A percentile compares a stretch with the other conserved stretches of the same genome.
Conservation (phyloP, 2,329 filamentous ascomycete genomes). For the Cladophialophora yegresii region DNA sequence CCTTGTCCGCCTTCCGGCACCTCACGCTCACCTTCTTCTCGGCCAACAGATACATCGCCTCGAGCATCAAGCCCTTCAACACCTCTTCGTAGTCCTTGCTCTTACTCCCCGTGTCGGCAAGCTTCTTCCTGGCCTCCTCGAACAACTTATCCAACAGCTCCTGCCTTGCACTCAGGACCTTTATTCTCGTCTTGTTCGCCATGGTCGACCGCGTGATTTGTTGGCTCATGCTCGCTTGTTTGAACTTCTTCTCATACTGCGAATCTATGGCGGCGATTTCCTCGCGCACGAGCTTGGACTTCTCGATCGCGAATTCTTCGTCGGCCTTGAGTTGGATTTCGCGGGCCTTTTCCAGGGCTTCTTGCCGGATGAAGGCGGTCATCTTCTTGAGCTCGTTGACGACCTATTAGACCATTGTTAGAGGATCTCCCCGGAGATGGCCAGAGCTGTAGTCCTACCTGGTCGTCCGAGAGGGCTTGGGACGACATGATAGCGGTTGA, state of each 20-base stretch:
- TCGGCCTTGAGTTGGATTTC: constrained; percentile 98
- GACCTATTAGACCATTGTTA: constrained; percentile 62
- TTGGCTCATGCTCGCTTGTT: constrained; percentile 96
- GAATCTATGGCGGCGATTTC: constrained; percentile 91
- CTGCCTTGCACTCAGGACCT: constrained; percentile 83
- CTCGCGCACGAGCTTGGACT: constrained; percentile 95
- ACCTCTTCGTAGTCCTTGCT: constrained; percentile 72
- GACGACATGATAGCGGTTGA: constrained; percentile 74
- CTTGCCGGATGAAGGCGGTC: constrained; percentile 99
- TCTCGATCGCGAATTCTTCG: constrained; percentile 98
- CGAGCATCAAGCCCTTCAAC: constrained; percentile 78
- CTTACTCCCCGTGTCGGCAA: constrained; percentile 67
- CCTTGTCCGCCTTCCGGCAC: constrained; percentile 77
- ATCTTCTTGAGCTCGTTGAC: constrained; percentile 99
- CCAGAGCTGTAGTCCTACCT: constrained; percentile 61
- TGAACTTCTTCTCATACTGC: constrained; percentile 98
- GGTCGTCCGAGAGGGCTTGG: constrained; percentile 96
- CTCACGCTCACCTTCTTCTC: constrained; percentile 76
- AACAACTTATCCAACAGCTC: constrained; percentile 90
- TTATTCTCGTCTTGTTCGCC: constrained; percentile 91
- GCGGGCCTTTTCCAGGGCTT: constrained; percentile 92
- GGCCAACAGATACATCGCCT: constrained; percentile 84
- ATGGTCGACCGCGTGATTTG: constrained; percentile 97
- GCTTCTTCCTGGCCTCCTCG: constrained; percentile 72
- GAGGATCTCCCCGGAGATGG: not conserved